A percentile compares a stretch with the other conserved stretches of the same genome.
Evolutionary conservation across 495 filamentous ascomycete genomes (phyloP).

Genomic region (Tetracladium setigerum): DNA sequence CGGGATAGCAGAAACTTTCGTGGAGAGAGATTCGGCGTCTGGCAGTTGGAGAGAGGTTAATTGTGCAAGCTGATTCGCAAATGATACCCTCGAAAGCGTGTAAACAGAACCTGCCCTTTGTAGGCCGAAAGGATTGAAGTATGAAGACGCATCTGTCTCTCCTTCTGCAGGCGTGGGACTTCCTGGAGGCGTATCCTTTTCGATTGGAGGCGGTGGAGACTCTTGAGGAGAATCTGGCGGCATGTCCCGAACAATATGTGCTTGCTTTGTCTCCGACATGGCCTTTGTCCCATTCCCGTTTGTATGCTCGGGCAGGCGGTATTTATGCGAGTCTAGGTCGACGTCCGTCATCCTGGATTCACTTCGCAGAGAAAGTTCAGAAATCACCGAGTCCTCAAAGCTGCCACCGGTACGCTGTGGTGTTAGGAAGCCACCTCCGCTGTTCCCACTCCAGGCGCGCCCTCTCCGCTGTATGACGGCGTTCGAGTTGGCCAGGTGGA

Average conservation of each 20-base stretch:
- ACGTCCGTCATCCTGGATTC: constrained; percentile 22
- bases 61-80: constrained; percentile 83
- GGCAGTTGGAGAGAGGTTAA: constrained; percentile 80
- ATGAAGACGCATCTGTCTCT: constrained; percentile 30
- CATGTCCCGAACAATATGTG: constrained; percentile 40
- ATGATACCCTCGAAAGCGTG: constrained; percentile 81
- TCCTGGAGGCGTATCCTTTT: constrained; percentile 39
- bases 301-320: constrained; percentile 52
- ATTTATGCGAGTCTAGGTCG: constrained; percentile 57
- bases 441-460: constrained; percentile 46
- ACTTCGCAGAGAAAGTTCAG: constrained; percentile 12
- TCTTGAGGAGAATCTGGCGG: constrained; percentile 28
- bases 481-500: constrained; percentile 49
- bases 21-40: constrained; percentile 69
- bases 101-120: constrained; percentile 73
- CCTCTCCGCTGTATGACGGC: constrained; percentile 51
- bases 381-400: constrained; percentile 7
- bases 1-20: constrained; percentile 72
- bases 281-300: constrained; percentile 55
- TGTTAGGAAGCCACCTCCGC: constrained; percentile 11
- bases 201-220: constrained; percentile 28
- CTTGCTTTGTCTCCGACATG: constrained; percentile 39
- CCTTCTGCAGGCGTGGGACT: constrained; percentile 27
- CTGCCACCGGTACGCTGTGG: constrained; percentile 19
- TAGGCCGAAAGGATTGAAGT: constrained; percentile 46